Evolutionary conservation across 2,329 filamentous ascomycete species (phyloP).

Genomic region (Paecilomyces dactylethromorphus): DNA sequence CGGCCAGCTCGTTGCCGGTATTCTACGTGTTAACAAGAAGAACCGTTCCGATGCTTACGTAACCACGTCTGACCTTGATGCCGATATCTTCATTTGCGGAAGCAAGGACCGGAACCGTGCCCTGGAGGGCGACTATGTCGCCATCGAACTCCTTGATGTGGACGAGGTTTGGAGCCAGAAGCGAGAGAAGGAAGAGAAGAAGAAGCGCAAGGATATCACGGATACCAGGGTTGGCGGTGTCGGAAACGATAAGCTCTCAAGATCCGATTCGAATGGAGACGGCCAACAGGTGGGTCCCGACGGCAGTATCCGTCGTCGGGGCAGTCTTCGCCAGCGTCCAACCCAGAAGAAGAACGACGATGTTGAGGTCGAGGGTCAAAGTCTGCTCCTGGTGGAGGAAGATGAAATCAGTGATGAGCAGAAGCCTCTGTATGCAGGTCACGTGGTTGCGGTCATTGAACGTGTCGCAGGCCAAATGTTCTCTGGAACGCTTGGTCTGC

Average conservation of each 20-base stretch:
- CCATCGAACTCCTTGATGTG: conserved; percentile 91
- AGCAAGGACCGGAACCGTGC: conserved; percentile 98
- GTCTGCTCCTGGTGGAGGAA: conserved; percentile 90
- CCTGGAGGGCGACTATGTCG: conserved; percentile 90
- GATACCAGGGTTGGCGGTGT: conserved; percentile 71
- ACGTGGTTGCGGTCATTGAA: conserved; percentile 95
- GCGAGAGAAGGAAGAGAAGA: conserved; percentile 99
- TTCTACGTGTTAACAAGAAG: conserved; percentile 98
- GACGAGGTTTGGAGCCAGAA: conserved; percentile 99
- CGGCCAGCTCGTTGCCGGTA: conserved; percentile 90
- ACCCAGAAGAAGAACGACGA: conserved; percentile 99
- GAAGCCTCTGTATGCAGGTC: conserved; percentile 93
- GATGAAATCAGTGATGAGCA: conserved; percentile 98
- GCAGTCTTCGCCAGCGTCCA: conserved; percentile 90
- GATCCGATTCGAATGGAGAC: conserved; percentile 57
- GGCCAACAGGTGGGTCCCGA: conserved; percentile 59
- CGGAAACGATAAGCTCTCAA: conserved; percentile 56
- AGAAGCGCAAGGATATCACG: conserved; percentile 98
- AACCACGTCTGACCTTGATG: conserved; percentile 87
- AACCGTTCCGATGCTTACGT: conserved; percentile 98
- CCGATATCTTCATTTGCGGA: conserved; percentile 98
- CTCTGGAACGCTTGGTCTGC: conserved; percentile 85
- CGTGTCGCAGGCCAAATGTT: conserved; percentile 98
- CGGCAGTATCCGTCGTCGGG: conserved; percentile 82
- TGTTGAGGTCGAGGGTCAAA: conserved; percentile 97